Conservation (phyloP, 371 early-diverging fungal genomes). For the Gilbertella persicaria region DNA sequence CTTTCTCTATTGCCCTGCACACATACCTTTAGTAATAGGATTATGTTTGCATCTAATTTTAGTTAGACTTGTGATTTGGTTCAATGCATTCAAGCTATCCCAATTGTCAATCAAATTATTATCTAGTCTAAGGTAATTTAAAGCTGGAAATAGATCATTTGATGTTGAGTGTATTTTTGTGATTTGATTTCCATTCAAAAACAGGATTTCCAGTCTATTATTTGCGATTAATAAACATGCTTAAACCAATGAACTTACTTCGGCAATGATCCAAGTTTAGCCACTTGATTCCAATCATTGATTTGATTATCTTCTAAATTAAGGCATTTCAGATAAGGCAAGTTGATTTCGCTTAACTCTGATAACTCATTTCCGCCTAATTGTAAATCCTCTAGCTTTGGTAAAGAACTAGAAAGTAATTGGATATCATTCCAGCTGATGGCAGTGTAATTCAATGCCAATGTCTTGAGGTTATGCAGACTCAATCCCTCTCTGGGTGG, state of each 20-base stretch:
- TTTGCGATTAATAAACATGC: not conserved
- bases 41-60: conserved; percentile 53
- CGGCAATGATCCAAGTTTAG: conserved; percentile 46
- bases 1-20: not conserved
- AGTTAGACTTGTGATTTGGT: conserved; percentile 35
- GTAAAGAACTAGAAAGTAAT: conserved; percentile 49
- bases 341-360: conserved; percentile 29
- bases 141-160: conserved; percentile 23
- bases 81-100: conserved; percentile 48
- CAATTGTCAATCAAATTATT: conserved; percentile 43
- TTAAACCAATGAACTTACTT: conserved; percentile 29
- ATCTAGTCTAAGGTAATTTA: conserved; percentile 47
- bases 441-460: conserved; percentile 22
- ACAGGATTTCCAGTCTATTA: conserved; percentile 42
- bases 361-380: conserved; percentile 62
- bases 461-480: conserved; percentile 37
- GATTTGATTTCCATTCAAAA: conserved; percentile 50
- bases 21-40: conserved; percentile 46
- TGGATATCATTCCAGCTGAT: conserved; percentile 38
- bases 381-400: conserved; percentile 64
- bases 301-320: conserved; percentile 72
- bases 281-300: conserved; percentile 58
- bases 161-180: not conserved
- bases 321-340: conserved; percentile 53
- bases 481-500: conserved; percentile 32